Base-by-base conservation (phyloP, 2,329 filamentous ascomycete species). In the Teratosphaeria viscida region DNA sequence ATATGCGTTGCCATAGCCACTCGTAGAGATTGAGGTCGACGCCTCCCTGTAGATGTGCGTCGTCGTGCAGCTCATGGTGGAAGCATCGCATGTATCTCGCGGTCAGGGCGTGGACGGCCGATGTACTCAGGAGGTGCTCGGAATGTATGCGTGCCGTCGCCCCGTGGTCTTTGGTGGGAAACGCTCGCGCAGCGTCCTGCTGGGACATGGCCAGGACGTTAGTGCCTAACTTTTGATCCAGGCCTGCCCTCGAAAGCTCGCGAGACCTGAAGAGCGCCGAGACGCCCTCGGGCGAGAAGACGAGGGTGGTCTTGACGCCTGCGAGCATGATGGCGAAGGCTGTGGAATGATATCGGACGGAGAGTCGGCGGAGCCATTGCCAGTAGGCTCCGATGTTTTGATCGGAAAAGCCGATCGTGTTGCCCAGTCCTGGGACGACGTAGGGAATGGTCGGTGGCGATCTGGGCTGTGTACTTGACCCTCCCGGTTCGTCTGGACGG, bases 361-460 rank as follows among this genome's bases (percentile, higher is more conserved):
- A 49, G 5, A 35, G 54, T 11, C n/a, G 5, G 11, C 49, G 53
- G 12, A 61, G 60, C 57, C 57, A 56, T 55, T 27, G 29, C 65
- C 65, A 67, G 60, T 61, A 67, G 2, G 35, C 49, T 27, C 66
- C 66, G 27, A 65, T 61, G 39, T 58, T 64, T 47, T 62, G 64
- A 49, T 59, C 59, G 27, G 63, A 60, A 56, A 67, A 67, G 5
- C 52, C 54, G 56, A 62, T 59, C 11, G 66, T 64, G 12, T 57
- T 61, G 12, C 66, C 66, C 5, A 67, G 58, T 11, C 58, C 62
- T n/a, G 66, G 66, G 2, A 65, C 55, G 5, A 61, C 57, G 49
- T 67, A 66, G 14, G 65, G 65, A 8, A 67, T 59, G 11, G 59
- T 55, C 2, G 65, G 62, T 14, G 61, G 59, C 11, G 29, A 56